Evolutionary conservation across 208 protist genomes (phyloP), one percentile per base, ranked within the genome.

Genomic region (Trypanosoma brucei): DNA sequence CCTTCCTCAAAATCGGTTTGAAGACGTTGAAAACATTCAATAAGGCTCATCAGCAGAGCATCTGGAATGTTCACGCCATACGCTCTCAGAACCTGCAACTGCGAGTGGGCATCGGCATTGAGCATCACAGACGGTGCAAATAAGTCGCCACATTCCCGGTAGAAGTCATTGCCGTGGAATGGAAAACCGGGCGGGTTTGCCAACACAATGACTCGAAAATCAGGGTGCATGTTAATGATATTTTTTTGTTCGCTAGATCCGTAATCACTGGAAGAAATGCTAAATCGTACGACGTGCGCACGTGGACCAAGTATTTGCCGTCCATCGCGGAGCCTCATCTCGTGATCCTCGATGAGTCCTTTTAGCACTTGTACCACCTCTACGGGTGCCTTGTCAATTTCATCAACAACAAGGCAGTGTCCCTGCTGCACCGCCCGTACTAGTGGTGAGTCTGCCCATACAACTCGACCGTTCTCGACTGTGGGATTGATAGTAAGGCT

Each of bases 91-190:
- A 94, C 76, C 2, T 75, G 66, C 61, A 97, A 50, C 80, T 98
- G 92, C 35, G 84, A 93, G 34, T 65, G 71, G 2, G 56, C 60
- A 59, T 95, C 90, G 0, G 94, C 93, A 65, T 98, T 98, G 59
- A 86, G 80, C 68, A 98, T 84, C 22, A 93, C 84, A 70, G 97
- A 95, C 31, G 77, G 83, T 7, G 78, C 75, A 62, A 98, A 98
- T 49, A 96, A 73, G 59, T 97, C 96, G 8, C 96, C 93, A 62
- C 88, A 92, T 59, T 90, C 86, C 39, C 79, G 76, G 72, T 94
- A 97, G 61, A 98, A 97, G 76, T 97, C 92, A 65, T 97, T 97
- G 58, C 94, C 96, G 67, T 97, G 83, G 70, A 98, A 97, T 0
- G 95, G 96, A 72, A 91, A 97, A 14, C 93, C 94, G 0, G 94